Evolutionary conservation across 176 grass and related monocot species (phyloP).

Genomic region (Pontederia paniculata): DNA sequence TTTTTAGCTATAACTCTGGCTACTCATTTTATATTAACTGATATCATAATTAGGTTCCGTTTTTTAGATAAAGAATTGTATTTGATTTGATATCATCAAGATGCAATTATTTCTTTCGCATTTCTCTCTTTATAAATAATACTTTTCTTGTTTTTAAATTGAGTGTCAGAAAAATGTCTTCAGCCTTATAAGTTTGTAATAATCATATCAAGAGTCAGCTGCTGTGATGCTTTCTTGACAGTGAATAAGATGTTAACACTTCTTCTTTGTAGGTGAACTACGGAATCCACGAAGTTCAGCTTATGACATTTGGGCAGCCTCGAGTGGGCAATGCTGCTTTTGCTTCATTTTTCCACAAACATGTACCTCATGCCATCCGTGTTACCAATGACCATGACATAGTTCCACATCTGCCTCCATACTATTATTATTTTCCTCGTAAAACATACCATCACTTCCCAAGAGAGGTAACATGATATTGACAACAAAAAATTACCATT

Average conservation of each 20-base stretch:
- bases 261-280: constrained; percentile 7
- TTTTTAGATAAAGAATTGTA: too few relatives aligned
- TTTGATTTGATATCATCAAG: too few relatives aligned
- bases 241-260: background rate
- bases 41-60: too few relatives aligned
- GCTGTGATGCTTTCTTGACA: too few relatives aligned
- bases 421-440: constrained; percentile 13
- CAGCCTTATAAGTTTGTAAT: too few relatives aligned
- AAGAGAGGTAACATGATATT: constrained; percentile 12
- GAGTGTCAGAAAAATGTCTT: too few relatives aligned
- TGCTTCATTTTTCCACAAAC: constrained; percentile 5
- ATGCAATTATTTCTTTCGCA: too few relatives aligned
- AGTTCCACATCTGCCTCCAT: constrained; percentile 15
- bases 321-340: constrained; percentile 16
- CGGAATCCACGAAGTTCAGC: constrained; percentile 16
- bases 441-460: constrained; percentile 22
- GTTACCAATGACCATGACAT: constrained; percentile 15
- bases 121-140: too few relatives aligned
- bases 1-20: too few relatives aligned
- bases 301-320: constrained; percentile 22
- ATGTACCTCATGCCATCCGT: constrained; percentile 13
- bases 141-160: too few relatives aligned
- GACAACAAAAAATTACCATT: background rate
- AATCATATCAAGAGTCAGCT: too few relatives aligned
- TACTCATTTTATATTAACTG: too few relatives aligned